Percentiles rank a stretch among this genome's conserved stretches.
Conservation (phyloP, 2,329 filamentous ascomycete genomes). For the Microcera coccophila region DNA sequence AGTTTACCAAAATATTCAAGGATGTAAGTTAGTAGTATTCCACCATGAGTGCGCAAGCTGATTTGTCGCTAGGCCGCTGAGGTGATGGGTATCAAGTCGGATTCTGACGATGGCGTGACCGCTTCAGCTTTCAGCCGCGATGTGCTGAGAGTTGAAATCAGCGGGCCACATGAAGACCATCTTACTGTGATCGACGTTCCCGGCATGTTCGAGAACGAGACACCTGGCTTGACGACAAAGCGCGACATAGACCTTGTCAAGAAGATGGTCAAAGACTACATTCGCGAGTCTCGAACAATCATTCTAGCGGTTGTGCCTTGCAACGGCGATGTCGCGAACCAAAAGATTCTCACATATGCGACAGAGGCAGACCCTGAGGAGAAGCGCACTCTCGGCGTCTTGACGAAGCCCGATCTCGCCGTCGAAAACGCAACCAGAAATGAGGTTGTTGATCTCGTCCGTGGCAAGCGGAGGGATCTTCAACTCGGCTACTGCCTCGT, state of each 20-base stretch:
- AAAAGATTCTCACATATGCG: conserved; percentile 38
- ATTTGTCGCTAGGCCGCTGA: conserved; percentile 34
- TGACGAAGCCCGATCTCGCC: conserved; percentile 60
- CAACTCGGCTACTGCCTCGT: conserved; percentile 48
- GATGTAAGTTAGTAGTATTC: conserved; percentile 28
- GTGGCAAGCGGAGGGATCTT: conserved; percentile 38
- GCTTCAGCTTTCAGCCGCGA: conserved; percentile 45
- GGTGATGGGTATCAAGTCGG: conserved; percentile 41
- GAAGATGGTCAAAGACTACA: conserved; percentile 46
- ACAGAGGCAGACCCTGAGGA: conserved; percentile 38
- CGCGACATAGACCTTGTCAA: conserved; percentile 43
- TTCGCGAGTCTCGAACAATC: conserved; percentile 45
- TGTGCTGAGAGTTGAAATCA: conserved; percentile 38
- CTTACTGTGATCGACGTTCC: conserved; percentile 54
- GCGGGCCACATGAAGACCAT: conserved; percentile 42
- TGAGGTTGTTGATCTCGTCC: conserved; percentile 40
- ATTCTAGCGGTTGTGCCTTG: conserved; percentile 45
- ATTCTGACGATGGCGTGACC: conserved; percentile 2
- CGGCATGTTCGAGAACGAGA: conserved; percentile 42
- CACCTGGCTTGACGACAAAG: conserved; percentile 40
- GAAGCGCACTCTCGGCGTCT: conserved; percentile 42
- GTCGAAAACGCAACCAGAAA: conserved; percentile 37
- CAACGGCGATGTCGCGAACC: conserved; percentile 39
- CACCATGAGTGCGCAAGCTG: not conserved
- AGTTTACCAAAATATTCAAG: conserved; percentile 37